Evolutionary conservation across 495 filamentous ascomycete genomes (phyloP).

Genomic region (Podospora tetraspora): DNA sequence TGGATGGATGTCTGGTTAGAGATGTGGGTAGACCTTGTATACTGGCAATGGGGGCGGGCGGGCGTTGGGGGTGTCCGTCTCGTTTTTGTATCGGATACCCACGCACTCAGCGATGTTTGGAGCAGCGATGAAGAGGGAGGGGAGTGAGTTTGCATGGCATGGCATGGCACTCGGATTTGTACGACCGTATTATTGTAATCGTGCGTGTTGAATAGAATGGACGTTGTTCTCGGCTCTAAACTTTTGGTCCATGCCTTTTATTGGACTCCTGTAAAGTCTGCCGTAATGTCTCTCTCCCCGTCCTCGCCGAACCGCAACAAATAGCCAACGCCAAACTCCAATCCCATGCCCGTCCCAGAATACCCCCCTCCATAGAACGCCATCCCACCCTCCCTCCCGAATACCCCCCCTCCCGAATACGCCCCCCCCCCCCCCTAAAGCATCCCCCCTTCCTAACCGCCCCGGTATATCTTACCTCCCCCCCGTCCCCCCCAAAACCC

Average conservation of each 20-base stretch:
- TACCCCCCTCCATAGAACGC: no score
- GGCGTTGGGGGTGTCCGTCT: background rate
- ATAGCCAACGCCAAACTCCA: background rate
- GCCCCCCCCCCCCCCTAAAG: no score
- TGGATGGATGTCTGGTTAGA: background rate
- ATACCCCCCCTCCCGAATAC: no score
- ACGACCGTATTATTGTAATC: background rate
- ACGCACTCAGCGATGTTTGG: background rate
- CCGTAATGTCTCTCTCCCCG: background rate
- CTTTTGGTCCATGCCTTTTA: background rate
- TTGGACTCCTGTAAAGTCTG: no score
- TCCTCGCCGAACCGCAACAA: background rate
- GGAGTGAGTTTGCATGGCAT: background rate
- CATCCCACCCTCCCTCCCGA: no score
- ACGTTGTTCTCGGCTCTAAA: background rate
- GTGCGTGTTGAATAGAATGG: background rate
- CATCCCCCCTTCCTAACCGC: background rate
- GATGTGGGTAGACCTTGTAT: background rate
- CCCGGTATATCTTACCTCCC: no score
- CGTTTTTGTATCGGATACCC: background rate
- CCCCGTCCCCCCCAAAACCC: conserved; percentile 49
- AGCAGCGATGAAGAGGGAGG: background rate
- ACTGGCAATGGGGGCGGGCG: background rate
- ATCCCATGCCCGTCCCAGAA: background rate
- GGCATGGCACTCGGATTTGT: background rate